Evolutionary conservation across 164 flowering plant genomes (phyloP).

Genomic region (Taxillus chinensis): DNA sequence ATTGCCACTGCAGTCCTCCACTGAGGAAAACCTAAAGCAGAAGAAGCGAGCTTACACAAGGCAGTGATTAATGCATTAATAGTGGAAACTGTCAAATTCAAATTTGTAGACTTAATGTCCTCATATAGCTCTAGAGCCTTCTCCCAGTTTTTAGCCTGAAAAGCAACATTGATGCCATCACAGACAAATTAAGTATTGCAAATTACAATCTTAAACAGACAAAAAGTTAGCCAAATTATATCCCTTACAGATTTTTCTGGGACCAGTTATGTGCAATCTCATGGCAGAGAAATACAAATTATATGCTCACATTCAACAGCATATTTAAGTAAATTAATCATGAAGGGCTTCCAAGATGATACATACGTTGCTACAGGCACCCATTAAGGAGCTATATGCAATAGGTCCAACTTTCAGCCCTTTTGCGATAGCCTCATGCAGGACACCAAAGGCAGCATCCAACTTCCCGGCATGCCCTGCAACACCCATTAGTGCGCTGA

Average conservation of each 20-base stretch:
- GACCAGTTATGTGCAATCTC: no score
- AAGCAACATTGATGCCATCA: background rate
- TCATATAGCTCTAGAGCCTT: conserved; percentile 76
- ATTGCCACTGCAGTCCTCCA: no score
- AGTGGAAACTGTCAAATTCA: conserved; percentile 65
- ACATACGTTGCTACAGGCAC: conserved; percentile 93
- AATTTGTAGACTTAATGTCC: conserved; percentile 47
- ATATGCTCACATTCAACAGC: no score
- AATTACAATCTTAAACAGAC: background rate
- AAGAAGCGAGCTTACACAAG: conserved; percentile 50
- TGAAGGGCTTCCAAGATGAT: background rate
- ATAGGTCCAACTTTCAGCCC: conserved; percentile 57
- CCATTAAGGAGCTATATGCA: conserved; percentile 89
- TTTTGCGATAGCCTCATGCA: conserved; percentile 42
- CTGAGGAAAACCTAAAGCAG: background rate
- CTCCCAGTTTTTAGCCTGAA: conserved; percentile 82
- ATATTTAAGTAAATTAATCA: background rate
- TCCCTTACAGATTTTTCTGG: no score
- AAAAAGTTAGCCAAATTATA: no score
- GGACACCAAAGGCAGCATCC: conserved; percentile 67
- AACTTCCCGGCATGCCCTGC: conserved; percentile 91
- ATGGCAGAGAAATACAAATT: no score
- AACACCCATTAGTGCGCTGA: conserved; percentile 82
- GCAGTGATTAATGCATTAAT: conserved; percentile 88
- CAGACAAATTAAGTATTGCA: background rate